A percentile compares a stretch with the other conserved stretches of the same genome.
These are phyloP conservation scores for Pseudonitzschia multiseries DNA, from an alignment of 108 stramenopile species.

Conservation along the genomic window DNA sequence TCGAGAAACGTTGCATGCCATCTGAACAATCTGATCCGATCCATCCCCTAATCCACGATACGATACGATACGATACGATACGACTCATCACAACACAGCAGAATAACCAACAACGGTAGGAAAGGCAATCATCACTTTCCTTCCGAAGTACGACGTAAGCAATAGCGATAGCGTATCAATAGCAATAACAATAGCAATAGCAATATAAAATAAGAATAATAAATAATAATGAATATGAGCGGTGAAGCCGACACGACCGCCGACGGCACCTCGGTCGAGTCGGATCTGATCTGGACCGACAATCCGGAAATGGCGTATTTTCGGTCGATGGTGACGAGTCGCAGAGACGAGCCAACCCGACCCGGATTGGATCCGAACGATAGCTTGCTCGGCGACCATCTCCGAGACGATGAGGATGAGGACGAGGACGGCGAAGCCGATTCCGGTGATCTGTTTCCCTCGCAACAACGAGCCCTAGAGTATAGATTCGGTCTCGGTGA, in stretches of 20 bases:
- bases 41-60: too few species aligned
- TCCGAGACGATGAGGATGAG: background rate
- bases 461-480: background rate
- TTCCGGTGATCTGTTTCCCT: background rate
- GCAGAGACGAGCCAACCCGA: background rate
- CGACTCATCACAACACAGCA: too few species aligned
- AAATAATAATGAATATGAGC: conserved; percentile 12
- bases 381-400: conserved; percentile 15
- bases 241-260: conserved; percentile 18
- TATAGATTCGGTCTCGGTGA: conserved; percentile 20
- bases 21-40: too few species aligned
- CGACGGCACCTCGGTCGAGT: conserved; percentile 9
- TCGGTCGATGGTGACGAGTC: conserved; percentile 26
- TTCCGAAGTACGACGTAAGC: too few species aligned
- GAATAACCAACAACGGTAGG: too few species aligned
- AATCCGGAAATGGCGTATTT: conserved; percentile 41
- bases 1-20: too few species aligned
- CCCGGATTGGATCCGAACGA: background rate
- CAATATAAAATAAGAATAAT: too few species aligned
- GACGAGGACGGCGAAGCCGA: background rate
- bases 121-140: too few species aligned
- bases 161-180: too few species aligned
- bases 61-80: too few species aligned
- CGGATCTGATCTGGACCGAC: conserved; percentile 35
- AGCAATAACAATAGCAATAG: too few species aligned